Base-by-base conservation (phyloP, 371 early-diverging fungal species). In the Syncephalis plumigaleata region DNA sequence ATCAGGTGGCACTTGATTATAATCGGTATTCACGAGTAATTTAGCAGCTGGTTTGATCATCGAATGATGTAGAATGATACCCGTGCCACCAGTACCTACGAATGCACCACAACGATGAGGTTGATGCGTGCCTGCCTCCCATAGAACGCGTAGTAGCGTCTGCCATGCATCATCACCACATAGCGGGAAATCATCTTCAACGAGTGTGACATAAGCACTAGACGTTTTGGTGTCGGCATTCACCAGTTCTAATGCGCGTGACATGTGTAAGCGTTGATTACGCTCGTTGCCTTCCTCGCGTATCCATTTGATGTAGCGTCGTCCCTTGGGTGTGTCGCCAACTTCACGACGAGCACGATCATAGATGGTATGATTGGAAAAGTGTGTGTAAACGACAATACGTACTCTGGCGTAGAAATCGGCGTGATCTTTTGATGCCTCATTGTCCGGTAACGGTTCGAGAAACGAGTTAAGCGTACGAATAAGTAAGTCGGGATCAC, bases 141-240 rank as follows among this genome's bases (percentile, higher is more conserved):
- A 70, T 37, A 75, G 52, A 9, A 71, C 66, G 27, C 59, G 67
- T 48, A 73, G 60, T 47, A 75, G 62, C 37, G 67, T 57, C 21
- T 57, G 64, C 76, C 76, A 75, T 47, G 62, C 68, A 20, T 55
- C 50, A 0, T 56, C 46, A 11, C 31, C 31, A 47, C 76, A 75
- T 0, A 75, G 64, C 2, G 73, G 76, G 38, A 75, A 75, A 52
- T 75, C 76, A 44, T 75, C 76, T 50, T 75, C 76, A 55, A 69
- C 59, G 22, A 75, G 48, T 1, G 65, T 67, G 39, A 71, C 46
- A 46, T 75, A 75, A 0, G 67, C 18, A 51, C 49, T 65, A 11
- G 11, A 31, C 54, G 53, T 58, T 49, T 64, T 61, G 1, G 47
- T 51, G 3, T 53, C 43, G 0, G 65, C 51, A 3, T 62, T 71